phyloP scores from a whole-genome alignment of 2,329 filamentous ascomycete genomes.

The Diplodia corticola region DNA sequence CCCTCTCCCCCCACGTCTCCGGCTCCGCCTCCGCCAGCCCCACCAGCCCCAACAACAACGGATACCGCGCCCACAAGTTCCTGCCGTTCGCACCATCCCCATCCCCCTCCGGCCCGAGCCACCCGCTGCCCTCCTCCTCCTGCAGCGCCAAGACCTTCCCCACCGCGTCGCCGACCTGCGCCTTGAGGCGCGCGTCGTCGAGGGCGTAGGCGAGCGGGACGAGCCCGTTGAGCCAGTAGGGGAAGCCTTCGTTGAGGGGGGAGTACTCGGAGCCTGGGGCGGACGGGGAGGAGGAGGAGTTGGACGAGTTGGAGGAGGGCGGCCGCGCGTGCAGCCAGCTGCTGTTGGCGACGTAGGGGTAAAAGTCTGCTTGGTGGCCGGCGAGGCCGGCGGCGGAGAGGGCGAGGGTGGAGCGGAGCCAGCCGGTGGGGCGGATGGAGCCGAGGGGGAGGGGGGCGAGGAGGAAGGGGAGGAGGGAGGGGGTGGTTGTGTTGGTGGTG shows the following conservation, averaged over 20 bases:
- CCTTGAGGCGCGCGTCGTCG: slow-evolving; percentile 52
- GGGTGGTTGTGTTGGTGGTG: not conserved
- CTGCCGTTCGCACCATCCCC: slow-evolving; percentile 46
- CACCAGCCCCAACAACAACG: slow-evolving; percentile 53
- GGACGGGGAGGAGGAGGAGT: no score
- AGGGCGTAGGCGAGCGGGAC: slow-evolving; percentile 57
- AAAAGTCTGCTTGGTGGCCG: slow-evolving; percentile 58
- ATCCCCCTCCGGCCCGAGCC: slow-evolving; percentile 56
- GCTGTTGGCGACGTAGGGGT: slow-evolving; percentile 54
- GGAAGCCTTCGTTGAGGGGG: slow-evolving; percentile 54
- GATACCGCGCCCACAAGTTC: slow-evolving; percentile 57
- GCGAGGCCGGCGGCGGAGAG: slow-evolving; percentile 54
- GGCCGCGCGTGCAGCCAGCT: slow-evolving; percentile 54
- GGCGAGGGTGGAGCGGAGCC: slow-evolving; percentile 53
- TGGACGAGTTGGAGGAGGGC: no score
- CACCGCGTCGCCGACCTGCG: slow-evolving; percentile 49
- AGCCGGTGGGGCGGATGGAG: slow-evolving; percentile 53
- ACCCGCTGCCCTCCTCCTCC: slow-evolving; percentile 59
- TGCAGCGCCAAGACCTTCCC: slow-evolving; percentile 53
- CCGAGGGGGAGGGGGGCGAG: slow-evolving; percentile 50
- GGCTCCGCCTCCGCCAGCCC: slow-evolving; percentile 54
- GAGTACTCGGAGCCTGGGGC: slow-evolving; percentile 58
- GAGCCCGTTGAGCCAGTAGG: slow-evolving; percentile 61
- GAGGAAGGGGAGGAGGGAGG: slow-evolving; percentile 34
- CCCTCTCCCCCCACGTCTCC: slow-evolving; percentile 41